Conservation (phyloP, 129 eudicot species). For the Sambucus nigra region DNA sequence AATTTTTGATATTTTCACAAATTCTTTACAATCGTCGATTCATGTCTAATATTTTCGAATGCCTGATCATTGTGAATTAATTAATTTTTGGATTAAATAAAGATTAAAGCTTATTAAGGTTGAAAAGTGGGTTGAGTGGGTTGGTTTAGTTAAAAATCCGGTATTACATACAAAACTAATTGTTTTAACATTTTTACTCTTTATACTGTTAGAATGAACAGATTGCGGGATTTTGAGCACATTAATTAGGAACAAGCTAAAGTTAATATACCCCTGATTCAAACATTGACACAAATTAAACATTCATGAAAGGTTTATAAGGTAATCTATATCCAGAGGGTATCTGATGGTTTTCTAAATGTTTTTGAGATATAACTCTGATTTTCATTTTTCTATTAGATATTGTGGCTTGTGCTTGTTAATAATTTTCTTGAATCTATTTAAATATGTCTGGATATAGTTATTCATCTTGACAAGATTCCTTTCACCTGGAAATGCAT, state of each 20-base stretch:
- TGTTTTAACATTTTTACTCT: too few species aligned
- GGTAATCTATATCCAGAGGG: not conserved
- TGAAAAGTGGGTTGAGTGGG: too few species aligned
- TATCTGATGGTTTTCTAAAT: not conserved
- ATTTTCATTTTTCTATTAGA: not conserved
- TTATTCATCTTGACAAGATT: not conserved
- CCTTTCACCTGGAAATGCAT: constrained; percentile 6
- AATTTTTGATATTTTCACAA: too few species aligned
- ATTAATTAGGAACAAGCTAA: not conserved
- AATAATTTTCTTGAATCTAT: not conserved
- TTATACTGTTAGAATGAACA: too few species aligned
- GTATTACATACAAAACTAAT: too few species aligned
- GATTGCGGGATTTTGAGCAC: not conserved
- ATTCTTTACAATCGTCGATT: too few species aligned
- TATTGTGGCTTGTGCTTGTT: not conserved
- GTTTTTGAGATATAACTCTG: not conserved
- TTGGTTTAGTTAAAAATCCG: too few species aligned
- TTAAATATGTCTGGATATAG: too few species aligned
- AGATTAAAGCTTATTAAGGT: too few species aligned
- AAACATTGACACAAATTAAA: not conserved
- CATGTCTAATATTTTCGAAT: too few species aligned
- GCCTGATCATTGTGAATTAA: too few species aligned
- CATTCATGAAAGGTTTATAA: not conserved
- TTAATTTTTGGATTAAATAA: too few species aligned
- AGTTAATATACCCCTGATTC: not conserved